Evolutionary conservation across 148 eudicot species (phyloP).

Genomic region (Silene latifolia): DNA sequence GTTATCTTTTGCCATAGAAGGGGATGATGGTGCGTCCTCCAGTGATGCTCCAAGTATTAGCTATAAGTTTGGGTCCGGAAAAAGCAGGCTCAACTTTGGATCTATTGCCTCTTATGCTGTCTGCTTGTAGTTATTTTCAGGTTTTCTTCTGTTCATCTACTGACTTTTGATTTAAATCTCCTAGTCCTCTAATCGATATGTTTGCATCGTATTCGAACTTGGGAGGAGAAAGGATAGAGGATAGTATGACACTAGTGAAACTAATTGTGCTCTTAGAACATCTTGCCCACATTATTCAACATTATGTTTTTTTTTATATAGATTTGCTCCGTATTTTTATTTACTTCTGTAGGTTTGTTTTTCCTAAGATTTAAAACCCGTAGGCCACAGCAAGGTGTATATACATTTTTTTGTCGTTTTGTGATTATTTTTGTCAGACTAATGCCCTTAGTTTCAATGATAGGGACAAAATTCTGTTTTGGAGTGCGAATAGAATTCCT

Average conservation of each 20-base stretch:
- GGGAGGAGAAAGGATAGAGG: neutral
- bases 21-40: slow-evolving; percentile 40
- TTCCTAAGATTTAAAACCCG: neutral
- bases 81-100: slow-evolving; percentile 61
- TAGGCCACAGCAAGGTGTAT: neutral
- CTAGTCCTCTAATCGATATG: neutral
- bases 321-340: neutral
- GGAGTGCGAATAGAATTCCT: neutral
- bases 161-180: neutral
- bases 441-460: neutral
- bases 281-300: neutral
- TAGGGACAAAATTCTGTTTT: neutral
- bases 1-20: slow-evolving; percentile 56
- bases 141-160: neutral
- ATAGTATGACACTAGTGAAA: neutral
- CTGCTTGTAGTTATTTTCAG: slow-evolving; percentile 31
- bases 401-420: neutral
- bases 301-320: neutral
- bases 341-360: neutral
- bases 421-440: neutral
- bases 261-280: neutral
- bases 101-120: slow-evolving; percentile 52
- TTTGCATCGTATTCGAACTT: neutral
- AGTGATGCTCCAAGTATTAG: slow-evolving; percentile 43
- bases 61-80: slow-evolving; percentile 64